Conservation (phyloP, 768 basidiomycete genomes). For the Boletus tylopilopsis region DNA sequence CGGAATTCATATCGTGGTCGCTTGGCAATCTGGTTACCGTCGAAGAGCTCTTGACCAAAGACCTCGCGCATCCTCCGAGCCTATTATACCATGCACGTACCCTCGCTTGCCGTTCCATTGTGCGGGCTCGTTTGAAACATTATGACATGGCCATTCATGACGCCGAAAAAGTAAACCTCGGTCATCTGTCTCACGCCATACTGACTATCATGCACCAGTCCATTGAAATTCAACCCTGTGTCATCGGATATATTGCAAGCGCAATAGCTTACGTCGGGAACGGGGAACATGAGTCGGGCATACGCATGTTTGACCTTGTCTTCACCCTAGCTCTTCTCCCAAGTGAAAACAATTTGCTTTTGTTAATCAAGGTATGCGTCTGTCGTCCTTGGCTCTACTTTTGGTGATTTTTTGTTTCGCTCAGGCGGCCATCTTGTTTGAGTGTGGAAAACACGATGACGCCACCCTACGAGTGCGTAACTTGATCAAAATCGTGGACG, state of each 20-base stretch:
- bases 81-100: neutral
- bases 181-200: rapidly evolving
- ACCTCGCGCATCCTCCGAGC: neutral
- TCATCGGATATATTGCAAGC: conserved; percentile 8
- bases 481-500: too few relatives aligned
- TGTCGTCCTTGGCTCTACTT: neutral
- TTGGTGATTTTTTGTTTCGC: too few relatives aligned
- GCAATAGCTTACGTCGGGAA: neutral
- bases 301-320: conserved; percentile 3
- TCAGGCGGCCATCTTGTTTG: conserved; percentile 1
- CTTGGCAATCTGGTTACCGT: neutral
- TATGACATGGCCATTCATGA: conserved; percentile 1
- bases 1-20: neutral
- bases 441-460: neutral
- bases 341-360: neutral
- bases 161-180: neutral
- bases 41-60: conserved; percentile 1
- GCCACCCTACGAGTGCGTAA: too few relatives aligned
- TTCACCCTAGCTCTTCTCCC: neutral
- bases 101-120: conserved; percentile 3
- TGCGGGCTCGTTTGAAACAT: neutral
- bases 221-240: neutral
- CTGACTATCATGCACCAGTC: conserved; percentile 1
- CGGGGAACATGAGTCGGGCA: neutral
- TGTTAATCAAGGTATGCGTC: conserved; percentile 6